Base-by-base conservation (phyloP, 2,329 filamentous ascomycete species). In the Cladophialophora yegresii region DNA sequence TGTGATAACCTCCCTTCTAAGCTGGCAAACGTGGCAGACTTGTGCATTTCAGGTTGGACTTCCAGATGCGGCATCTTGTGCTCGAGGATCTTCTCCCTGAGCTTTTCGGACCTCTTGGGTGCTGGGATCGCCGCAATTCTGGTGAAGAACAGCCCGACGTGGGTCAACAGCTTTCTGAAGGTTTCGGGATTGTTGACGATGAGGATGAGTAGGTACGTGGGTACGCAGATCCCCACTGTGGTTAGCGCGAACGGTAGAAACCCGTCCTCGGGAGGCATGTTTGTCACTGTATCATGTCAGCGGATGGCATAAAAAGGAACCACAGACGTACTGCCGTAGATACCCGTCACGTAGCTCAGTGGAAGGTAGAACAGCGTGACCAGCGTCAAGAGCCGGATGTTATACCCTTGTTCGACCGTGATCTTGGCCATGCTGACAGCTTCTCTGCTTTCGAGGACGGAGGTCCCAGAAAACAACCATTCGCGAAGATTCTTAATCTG, bases 381-480 rank as follows among this genome's bases (percentile, higher is more conserved):
- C 33, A 75, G 75, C 16, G 77, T 78, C 50, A 79, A 71, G 0
- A 79, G 70, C 36, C 75, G 73, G 10, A 79, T 73, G 36, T 78
- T 78, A 47, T 77, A 33, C 83, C 86, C 85, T 72, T 88, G 85
- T 62, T 82, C 76, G 22, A 83, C 80, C 0, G 81, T 82, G 12
- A 82, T 81, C 53, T 79, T 78, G 0, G 79, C 77, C 54, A 81
- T 72, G 63, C 87, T 84, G 40, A 89, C 85, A 16, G 83, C 85
- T 68, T 85, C 82, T 13, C 85, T 76, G 47, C 80, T 83, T 72
- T 88, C 85, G 69, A 85, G 82, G 61, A 89, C 86, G 2, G 80
- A 68, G 12, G 85, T 87, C 1, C 86, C 86, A 40, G 79, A 83
- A 73, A 88, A 88, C 0, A 88, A 79, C 72, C 88, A 85, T 64